These are phyloP conservation scores for Stipa capillata DNA, from an alignment of 176 grass and related monocot genomes.

Conservation along the genomic window DNA sequence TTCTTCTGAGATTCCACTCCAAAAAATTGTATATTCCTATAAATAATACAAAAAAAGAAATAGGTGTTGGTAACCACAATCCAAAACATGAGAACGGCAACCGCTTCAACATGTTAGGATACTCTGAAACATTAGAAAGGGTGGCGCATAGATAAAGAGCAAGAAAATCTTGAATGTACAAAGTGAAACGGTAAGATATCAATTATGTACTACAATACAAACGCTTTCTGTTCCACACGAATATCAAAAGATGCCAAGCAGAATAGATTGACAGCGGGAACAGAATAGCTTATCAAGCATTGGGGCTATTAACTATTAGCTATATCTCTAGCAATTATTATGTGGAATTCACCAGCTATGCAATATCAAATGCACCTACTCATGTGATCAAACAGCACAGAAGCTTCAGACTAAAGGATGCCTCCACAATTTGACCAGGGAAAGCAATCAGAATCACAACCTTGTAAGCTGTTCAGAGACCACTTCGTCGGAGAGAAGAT, in stretches of 20 bases:
- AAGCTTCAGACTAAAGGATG: background rate
- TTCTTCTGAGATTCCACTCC: constrained; percentile 76
- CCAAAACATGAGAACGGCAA: background rate
- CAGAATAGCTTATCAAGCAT: background rate
- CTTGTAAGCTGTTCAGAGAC: constrained; percentile 94
- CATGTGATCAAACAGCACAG: background rate
- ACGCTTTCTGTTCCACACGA: too few relatives aligned
- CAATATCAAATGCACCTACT: background rate
- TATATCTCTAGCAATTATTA: background rate
- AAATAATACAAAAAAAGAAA: constrained; percentile 1
- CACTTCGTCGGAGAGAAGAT: constrained; percentile 80
- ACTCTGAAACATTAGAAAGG: background rate
- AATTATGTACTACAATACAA: background rate
- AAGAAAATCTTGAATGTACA: background rate
- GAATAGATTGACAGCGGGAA: background rate
- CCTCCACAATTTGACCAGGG: background rate
- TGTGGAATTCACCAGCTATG: background rate
- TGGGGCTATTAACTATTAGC: background rate
- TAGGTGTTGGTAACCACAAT: background rate
- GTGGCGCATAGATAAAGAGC: background rate
- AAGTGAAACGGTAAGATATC: background rate
- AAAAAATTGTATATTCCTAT: constrained; percentile 99
- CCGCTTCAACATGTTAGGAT: background rate
- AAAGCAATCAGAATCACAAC: constrained; percentile 17
- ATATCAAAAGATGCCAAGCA: background rate